A percentile compares a stretch with the other conserved stretches of the same genome.
phyloP scores from a whole-genome alignment of 2,329 filamentous ascomycete species.

The Lasiodiplodia theobromae region DNA sequence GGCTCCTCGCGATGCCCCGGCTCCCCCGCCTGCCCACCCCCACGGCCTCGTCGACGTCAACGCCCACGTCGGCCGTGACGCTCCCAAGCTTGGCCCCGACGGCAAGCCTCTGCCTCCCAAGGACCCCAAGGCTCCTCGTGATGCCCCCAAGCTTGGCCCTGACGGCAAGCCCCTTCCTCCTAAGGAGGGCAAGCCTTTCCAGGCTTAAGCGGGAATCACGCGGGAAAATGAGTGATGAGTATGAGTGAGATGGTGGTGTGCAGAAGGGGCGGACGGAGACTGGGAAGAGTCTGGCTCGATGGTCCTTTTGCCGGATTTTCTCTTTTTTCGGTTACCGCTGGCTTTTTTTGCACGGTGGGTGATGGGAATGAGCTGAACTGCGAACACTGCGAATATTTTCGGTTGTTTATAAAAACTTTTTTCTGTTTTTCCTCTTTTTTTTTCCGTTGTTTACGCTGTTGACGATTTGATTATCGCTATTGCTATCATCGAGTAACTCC shows the following conservation, averaged over 20 bases:
- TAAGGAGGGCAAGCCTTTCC: neutral
- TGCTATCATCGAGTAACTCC: neutral
- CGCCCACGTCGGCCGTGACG: neutral
- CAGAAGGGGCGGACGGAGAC: neutral
- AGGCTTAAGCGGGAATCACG: neutral
- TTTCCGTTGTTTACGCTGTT: neutral
- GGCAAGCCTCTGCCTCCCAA: neutral
- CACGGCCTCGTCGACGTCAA: neutral
- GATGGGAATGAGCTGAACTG: neutral
- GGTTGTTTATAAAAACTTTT: neutral
- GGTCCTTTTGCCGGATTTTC: neutral
- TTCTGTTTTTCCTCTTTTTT: neutral
- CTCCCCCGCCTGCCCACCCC: too few species aligned
- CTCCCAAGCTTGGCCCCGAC: neutral
- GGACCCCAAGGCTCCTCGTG: neutral
- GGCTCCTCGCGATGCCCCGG: neutral
- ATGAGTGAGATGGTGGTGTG: neutral
- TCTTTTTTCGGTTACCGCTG: neutral
- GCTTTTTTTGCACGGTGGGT: too few species aligned
- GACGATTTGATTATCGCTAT: neutral
- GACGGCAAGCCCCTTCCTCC: neutral
- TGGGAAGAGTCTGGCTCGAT: constrained; percentile 5
- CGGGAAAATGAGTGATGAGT: neutral
- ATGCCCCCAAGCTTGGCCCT: neutral
- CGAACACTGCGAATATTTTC: neutral